Conservation (phyloP, 805 yeast genomes). For the Lipomyces orientalis region DNA sequence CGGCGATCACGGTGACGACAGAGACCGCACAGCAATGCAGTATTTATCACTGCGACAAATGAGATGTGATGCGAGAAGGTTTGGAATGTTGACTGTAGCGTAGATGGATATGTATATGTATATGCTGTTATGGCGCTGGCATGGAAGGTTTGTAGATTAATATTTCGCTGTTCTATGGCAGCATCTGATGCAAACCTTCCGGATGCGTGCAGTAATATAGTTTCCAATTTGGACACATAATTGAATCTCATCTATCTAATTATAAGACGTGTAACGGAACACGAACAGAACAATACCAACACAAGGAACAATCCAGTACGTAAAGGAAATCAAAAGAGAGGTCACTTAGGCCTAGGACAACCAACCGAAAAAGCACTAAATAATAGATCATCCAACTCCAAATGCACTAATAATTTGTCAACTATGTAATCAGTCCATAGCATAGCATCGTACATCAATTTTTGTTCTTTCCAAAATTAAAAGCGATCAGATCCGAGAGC, state of each 20-base stretch:
- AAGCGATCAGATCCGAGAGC: neutral
- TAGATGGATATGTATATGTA: neutral
- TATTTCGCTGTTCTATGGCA: too few species aligned
- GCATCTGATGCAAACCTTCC: too few species aligned
- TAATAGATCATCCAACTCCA: neutral
- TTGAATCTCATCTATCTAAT: too few species aligned
- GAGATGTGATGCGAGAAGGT: neutral
- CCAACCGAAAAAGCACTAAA: neutral
- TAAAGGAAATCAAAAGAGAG: neutral
- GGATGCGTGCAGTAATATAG: too few species aligned
- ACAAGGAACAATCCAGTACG: neutral
- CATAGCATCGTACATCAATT: conserved; percentile 1
- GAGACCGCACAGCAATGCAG: conserved; percentile 8
- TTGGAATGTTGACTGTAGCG: neutral
- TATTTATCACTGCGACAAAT: conserved; percentile 6
- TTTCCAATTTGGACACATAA: too few species aligned
- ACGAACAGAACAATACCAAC: neutral
- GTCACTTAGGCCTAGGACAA: neutral
- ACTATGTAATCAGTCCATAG: neutral
- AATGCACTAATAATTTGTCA: neutral
- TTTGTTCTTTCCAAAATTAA: neutral
- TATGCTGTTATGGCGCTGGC: neutral
- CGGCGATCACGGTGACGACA: conserved; percentile 14
- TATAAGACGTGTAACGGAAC: too few species aligned
- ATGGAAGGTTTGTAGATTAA: neutral